Percentiles rank a stretch among this genome's conserved stretches.
Conservation (phyloP, 371 early-diverging fungal species). For the Haplosporangium sp. region DNA sequence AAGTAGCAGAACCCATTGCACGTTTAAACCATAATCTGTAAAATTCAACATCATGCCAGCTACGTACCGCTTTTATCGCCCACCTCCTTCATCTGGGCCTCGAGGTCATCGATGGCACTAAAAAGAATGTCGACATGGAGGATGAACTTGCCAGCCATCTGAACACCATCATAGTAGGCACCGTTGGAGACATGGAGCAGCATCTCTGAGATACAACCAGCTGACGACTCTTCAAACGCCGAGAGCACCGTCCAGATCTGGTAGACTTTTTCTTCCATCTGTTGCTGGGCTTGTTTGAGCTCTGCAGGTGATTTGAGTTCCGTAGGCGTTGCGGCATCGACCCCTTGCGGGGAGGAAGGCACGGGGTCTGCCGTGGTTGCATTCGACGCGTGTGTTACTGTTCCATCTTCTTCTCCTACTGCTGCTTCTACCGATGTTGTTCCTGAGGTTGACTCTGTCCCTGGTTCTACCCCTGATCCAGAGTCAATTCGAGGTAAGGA, state of each 20-base stretch:
- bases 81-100: conserved; percentile 67
- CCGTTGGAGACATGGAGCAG: conserved; percentile 92
- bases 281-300: conserved; percentile 64
- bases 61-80: conserved; percentile 63
- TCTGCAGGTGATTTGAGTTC: conserved; percentile 57
- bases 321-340: neutral
- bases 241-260: conserved; percentile 93
- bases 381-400: neutral
- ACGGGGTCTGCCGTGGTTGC: neutral
- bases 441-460: conserved; percentile 2
- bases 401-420: neutral
- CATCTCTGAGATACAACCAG: conserved; percentile 97
- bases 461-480: conserved; percentile 9
- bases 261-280: conserved; percentile 88
- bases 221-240: conserved; percentile 96
- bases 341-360: neutral
- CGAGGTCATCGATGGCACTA: conserved; percentile 88
- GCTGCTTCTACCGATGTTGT: neutral
- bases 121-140: conserved; percentile 94
- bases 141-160: conserved; percentile 92
- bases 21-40: neutral
- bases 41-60: neutral
- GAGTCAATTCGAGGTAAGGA: neutral
- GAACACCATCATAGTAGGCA: conserved; percentile 86
- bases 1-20: neutral